phyloP scores from a whole-genome alignment of 257 asterid genomes.

The Plantago major region DNA sequence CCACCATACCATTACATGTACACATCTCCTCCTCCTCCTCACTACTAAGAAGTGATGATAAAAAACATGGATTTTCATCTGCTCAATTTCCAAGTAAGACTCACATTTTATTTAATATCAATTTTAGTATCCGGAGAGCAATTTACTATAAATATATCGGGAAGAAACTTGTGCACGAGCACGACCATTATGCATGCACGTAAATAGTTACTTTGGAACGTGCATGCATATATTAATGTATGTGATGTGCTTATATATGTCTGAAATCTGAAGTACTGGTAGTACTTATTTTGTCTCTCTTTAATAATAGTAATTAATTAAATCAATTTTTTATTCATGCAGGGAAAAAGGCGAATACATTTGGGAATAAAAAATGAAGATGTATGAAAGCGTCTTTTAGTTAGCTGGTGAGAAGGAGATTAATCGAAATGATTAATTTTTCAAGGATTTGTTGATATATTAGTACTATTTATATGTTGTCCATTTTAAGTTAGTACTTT shows the following conservation, averaged over 20 bases:
- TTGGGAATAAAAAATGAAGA: not conserved
- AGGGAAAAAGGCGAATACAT: not conserved
- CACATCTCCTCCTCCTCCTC: constrained; percentile 4
- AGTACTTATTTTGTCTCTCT: not conserved
- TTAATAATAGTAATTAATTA: not conserved
- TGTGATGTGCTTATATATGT: no score
- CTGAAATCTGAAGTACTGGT: no score
- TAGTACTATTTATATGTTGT: no score
- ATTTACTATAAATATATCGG: no score
- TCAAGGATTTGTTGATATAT: no score
- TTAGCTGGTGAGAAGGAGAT: not conserved
- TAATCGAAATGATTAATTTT: no score
- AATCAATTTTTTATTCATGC: not conserved
- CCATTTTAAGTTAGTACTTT: no score
- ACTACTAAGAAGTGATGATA: not conserved
- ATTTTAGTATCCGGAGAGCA: not conserved
- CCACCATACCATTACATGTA: not conserved
- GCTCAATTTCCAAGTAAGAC: not conserved
- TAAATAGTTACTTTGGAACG: no score
- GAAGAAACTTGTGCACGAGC: no score
- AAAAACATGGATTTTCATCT: not conserved
- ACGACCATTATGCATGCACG: no score
- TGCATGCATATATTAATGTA: no score
- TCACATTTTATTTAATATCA: not conserved
- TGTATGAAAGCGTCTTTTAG: not conserved